Evolutionary conservation across 1,284 basidiomycete genomes (phyloP), one percentile per base, ranked within the genome.

Genomic region (Phenoliferia sp.): DNA sequence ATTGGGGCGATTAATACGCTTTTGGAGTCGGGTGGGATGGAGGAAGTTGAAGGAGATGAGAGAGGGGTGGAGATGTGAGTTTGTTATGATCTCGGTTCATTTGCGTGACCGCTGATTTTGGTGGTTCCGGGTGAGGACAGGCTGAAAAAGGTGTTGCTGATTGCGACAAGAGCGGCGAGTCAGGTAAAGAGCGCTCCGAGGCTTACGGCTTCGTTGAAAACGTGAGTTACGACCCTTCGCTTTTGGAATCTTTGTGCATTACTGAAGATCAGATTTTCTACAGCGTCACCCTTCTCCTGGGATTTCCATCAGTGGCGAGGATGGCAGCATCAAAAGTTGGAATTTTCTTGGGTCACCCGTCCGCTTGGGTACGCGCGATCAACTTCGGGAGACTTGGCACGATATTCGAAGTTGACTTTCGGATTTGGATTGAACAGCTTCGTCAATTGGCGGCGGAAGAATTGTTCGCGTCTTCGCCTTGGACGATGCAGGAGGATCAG

Each of bases 401-500:
- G 44, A n/a, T 29, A 57, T 34, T 19, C 19, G 33, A 56, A 56
- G 44, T 61, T 32, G 9, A 3, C 34, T 36, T 16, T 19, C 9
- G 1, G 34, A 12, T 2, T 3, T 3, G 39, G 62, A 66, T 33
- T 10, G 34, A 63, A 12, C 75, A 94, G 90, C 82, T 94, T 60
- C 86, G 92, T 59, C 82, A 86, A 9, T 85, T 88, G 66, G 86
- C 90, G 0, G 90, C 90, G 2, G 93, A 95, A 77, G 85, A 88
- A 69, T 77, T 94, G 0, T 95, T 92, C 76, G 80, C 90, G 33
- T 82, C 84, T 15, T 79, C 92, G 28, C 48, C 48, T 5, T 52
- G 48, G 48, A 85, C 85, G 67, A 83, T 83, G 59, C 88, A 90
- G 67, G 76, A 90, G 9, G 84, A 83, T 0, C 78, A 81, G 65